A percentile compares a stretch with the other conserved stretches of the same genome.
phyloP scores from a whole-genome alignment of 345 rosid genomes.

The Camelina sativa region DNA sequence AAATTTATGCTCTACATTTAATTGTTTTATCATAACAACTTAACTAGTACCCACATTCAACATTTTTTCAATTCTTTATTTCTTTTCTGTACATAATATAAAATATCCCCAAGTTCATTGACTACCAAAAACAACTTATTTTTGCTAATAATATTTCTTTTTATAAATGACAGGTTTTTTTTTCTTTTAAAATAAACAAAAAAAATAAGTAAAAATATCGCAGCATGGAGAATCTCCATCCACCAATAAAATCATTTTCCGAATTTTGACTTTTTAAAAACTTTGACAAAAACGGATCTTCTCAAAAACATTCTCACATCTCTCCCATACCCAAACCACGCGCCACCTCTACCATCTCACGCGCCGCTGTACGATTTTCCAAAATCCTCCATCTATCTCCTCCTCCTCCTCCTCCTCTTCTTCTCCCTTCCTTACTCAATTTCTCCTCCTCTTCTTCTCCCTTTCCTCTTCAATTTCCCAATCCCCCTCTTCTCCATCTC shows the following conservation, averaged over 20 bases:
- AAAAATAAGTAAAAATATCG: background rate
- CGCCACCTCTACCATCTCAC: slow-evolving; percentile 36
- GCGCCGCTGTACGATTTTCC: slow-evolving; percentile 30
- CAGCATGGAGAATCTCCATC: slow-evolving; percentile 30
- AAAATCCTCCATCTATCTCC: background rate
- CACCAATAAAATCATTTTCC: slow-evolving; percentile 17
- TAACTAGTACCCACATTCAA: too few species aligned
- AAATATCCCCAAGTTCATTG: too few species aligned
- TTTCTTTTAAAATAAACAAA: background rate
- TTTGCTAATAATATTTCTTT: too few species aligned
- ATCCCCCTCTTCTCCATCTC: background rate
- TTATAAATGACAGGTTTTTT: background rate
- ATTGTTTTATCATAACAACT: too few species aligned
- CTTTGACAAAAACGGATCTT: slow-evolving; percentile 26
- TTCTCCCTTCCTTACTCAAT: background rate
- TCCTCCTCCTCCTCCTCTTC: slow-evolving; percentile 1
- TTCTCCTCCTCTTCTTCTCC: background rate
- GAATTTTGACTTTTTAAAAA: slow-evolving; percentile 32
- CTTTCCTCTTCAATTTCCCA: background rate
- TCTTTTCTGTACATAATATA: too few species aligned
- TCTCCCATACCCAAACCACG: slow-evolving; percentile 27
- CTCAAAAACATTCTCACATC: background rate
- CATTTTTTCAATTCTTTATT: too few species aligned
- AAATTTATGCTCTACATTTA: too few species aligned
- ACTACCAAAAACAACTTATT: background rate